Base-by-base conservation (phyloP, 768 basidiomycete genomes). In the Galerina marginata region DNA sequence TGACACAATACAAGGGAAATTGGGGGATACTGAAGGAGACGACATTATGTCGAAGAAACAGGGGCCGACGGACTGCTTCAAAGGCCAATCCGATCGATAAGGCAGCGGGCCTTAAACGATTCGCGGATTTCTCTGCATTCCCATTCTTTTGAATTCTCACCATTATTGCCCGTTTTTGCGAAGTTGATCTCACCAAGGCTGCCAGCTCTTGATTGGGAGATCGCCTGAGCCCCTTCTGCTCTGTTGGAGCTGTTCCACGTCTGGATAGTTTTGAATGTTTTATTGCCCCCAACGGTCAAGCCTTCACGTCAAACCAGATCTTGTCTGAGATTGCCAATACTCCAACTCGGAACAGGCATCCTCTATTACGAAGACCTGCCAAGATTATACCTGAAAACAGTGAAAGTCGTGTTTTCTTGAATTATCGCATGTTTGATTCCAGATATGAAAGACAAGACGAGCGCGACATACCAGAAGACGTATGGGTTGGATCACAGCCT, bases 191-290 rank as follows among this genome's bases (percentile, higher is more conserved):
- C 90, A 0, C 95, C 96, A 0, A 90, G 97, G 5, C 80, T 99
- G 23, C 76, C 85, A 0, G 73, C 77, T 3, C 79, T 99, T 25
- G 88, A 91, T 60, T 80, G 75, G 44, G 97, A 99, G 73, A 99
- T 96, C 67, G 93, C 91, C 0, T 96, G 98, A 72, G 83, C 93
- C 0, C 95, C 96, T 0, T 96, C 95, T 0, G 88, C 92, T 0
- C 79, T 96, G 15, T 77, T 99, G 44, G 95, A 97, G 40, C 79
- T 98, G 20, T 91, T 97, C 75, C 83, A 87, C 59, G 77, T 83
- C 6, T 96, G 95, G 91, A 85, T 92, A 0, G 71, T 79, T 95
- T 93, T 70, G 85, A 84, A 56, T 96, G 94, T 68, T 79, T 99
- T 9, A 76, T 89, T 4, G 92, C 91, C 0, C 87, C 85, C 0